Evolutionary conservation across 805 yeast species (phyloP), one percentile per base, ranked within the genome.

Genomic region (Ogataea ramenticola): DNA sequence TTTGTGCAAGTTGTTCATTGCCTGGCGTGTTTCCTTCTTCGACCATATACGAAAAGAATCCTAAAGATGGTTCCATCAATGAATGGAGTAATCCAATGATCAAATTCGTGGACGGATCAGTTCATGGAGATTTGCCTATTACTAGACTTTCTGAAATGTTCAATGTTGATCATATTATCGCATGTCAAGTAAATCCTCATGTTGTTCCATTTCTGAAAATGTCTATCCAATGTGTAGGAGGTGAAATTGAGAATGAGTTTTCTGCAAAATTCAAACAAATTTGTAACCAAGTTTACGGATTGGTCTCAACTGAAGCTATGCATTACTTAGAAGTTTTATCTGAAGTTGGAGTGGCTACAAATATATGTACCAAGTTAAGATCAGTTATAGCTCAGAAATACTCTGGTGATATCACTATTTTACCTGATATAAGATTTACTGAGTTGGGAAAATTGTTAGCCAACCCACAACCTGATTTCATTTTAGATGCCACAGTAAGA

Each of bases 141-240:
- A 74, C 95, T 2, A 74, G 97, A 52, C 69, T 93, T 20, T 83
- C 95, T 19, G 99, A 93, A 59, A 89, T 93, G 96, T 93, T 93
- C 62, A 91, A 93, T 57, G 96, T 93, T 27, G 96, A 93, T 60
- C 96, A 93, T 61, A 90, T 93, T 49, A 89, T 93, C 53, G 99
- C 97, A 0, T 91, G 96, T 39, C 99, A 93, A 61, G 99, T 93
- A 1, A 93, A 93, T 57, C 95, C 97, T 0, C 99, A 93, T 60
- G 95, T 93, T 15, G 86, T 86, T 2, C 99, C 99, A 0, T 74
- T 91, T 41, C 69, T 93, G 53, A 80, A 80, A 51, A 66, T 80
- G 43, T 79, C 89, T 0, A 72, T 81, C 4, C 77, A 81, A 19
- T 76, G 79, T 58, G 80, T 79, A 19, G 89, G 88, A 12, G 86